These are phyloP conservation scores for Gypsophila paniculata DNA, from an alignment of 179 eudicot species.

Conservation along the genomic window DNA sequence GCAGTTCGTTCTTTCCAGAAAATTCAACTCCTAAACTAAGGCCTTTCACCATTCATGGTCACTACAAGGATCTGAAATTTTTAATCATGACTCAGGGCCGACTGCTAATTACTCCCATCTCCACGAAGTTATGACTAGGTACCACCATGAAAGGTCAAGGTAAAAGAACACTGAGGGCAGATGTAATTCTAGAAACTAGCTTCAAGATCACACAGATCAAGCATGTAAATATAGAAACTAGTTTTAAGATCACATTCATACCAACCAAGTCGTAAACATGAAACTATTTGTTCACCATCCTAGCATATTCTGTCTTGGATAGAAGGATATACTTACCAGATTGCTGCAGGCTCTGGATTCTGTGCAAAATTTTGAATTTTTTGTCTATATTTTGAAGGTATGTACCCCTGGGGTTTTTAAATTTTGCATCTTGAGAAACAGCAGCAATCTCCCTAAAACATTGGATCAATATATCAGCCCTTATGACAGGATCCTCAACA, in stretches of 20 bases:
- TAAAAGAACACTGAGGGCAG: not conserved
- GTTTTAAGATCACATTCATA: not conserved
- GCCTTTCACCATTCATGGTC: not conserved
- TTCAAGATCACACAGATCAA: not conserved
- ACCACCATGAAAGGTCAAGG: not conserved
- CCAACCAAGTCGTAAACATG: not conserved
- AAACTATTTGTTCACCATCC: not conserved
- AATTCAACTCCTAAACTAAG: not conserved
- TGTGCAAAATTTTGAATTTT: constrained; percentile 44
- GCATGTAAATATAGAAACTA: not conserved
- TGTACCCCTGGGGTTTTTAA: constrained; percentile 43
- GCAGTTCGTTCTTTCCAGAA: not conserved
- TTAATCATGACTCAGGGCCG: not conserved
- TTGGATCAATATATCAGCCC: constrained; percentile 87
- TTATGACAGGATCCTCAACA: constrained; percentile 77
- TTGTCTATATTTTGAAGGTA: constrained; percentile 69
- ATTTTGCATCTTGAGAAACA: constrained; percentile 42
- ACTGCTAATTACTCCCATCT: not conserved
- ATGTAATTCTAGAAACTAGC: not conserved
- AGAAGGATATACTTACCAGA: constrained; percentile 44
- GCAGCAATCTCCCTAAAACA: constrained; percentile 66
- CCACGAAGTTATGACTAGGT: not conserved
- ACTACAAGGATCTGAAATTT: not conserved
- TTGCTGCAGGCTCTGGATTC: constrained; percentile 52
- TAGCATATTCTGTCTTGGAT: not conserved